Conservation (phyloP, 2,329 filamentous ascomycete genomes). For the Chaetomium sp. region DNA sequence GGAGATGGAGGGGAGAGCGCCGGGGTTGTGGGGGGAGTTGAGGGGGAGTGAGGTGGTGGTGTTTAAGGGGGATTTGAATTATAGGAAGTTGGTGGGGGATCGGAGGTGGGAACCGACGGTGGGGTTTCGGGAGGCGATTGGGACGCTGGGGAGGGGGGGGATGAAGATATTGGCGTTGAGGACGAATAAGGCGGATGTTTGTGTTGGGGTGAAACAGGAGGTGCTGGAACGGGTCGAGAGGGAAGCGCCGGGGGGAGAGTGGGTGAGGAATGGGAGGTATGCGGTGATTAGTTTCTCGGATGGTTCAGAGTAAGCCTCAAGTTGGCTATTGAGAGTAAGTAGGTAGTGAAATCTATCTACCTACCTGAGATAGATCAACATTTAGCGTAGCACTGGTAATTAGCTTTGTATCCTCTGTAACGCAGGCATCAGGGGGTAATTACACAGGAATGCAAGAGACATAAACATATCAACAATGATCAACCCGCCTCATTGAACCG, state of each 20-base stretch:
- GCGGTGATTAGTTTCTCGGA: slow-evolving; percentile 2
- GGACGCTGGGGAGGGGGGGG: not conserved
- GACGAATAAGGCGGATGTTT: slow-evolving; percentile 2
- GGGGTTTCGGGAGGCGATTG: not conserved
- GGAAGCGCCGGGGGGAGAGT: not conserved
- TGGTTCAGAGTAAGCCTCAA: too few species aligned
- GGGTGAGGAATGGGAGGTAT: slow-evolving; percentile 1
- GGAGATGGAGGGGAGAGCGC: not conserved
- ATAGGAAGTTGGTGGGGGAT: not conserved
- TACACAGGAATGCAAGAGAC: too few species aligned
- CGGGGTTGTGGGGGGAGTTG: not conserved
- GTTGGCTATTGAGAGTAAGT: not conserved
- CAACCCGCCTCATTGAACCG: too few species aligned
- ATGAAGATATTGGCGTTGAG: slow-evolving; percentile 2
- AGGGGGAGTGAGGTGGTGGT: not conserved
- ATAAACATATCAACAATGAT: too few species aligned
- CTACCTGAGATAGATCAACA: too few species aligned
- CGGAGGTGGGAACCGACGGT: not conserved
- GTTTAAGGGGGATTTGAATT: not conserved
- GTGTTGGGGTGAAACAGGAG: not conserved
- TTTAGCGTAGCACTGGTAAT: too few species aligned
- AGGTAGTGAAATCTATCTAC: not conserved
- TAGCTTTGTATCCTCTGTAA: too few species aligned
- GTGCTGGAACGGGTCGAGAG: not conserved
- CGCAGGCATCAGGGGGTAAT: too few species aligned